Conservation (phyloP, 176 grass and related monocot species). For the Neostapfia colusana region DNA sequence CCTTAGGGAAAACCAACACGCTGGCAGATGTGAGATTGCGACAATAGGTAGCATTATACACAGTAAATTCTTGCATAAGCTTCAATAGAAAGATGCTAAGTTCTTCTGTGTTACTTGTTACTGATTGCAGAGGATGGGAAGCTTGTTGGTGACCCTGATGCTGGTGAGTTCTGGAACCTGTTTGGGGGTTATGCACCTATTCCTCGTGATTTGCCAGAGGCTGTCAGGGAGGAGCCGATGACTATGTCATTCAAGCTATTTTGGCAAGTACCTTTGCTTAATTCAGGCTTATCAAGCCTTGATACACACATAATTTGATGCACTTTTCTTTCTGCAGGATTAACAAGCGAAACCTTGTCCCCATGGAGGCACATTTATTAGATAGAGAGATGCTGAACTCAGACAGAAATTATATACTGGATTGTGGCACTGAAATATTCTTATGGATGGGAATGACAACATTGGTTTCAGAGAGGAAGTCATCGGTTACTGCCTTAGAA, state of each 20-base stretch:
- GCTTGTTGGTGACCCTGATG: slow-evolving; percentile 74
- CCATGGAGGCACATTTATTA: slow-evolving; percentile 52
- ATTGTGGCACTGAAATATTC: slow-evolving; percentile 66
- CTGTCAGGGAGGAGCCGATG: slow-evolving; percentile 12
- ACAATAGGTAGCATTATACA: slow-evolving; percentile 56
- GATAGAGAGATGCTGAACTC: slow-evolving; percentile 66
- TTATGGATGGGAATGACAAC: slow-evolving; percentile 84
- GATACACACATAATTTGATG: slow-evolving; percentile 20
- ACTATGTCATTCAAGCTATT: slow-evolving; percentile 44
- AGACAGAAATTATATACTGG: slow-evolving; percentile 78
- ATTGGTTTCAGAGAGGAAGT: slow-evolving; percentile 69
- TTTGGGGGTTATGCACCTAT: slow-evolving; percentile 83
- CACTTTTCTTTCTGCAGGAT: slow-evolving; percentile 61
- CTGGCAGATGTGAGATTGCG: slow-evolving; percentile 65
- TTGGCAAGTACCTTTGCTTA: slow-evolving; percentile 47
- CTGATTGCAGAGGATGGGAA: slow-evolving; percentile 66
- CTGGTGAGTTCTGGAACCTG: slow-evolving; percentile 79
- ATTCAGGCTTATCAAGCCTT: slow-evolving; percentile 11
- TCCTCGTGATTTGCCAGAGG: slow-evolving; percentile 46
- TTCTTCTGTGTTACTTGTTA: slow-evolving; percentile 3
- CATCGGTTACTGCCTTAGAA: slow-evolving; percentile 58
- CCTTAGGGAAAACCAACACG: slow-evolving; percentile 69
- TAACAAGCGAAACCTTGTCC: slow-evolving; percentile 55
- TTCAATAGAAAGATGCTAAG: slow-evolving; percentile 14
- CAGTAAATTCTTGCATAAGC: slow-evolving; percentile 4